Conservation (phyloP, 129 eudicot species). For the Pulicaria dysenterica region DNA sequence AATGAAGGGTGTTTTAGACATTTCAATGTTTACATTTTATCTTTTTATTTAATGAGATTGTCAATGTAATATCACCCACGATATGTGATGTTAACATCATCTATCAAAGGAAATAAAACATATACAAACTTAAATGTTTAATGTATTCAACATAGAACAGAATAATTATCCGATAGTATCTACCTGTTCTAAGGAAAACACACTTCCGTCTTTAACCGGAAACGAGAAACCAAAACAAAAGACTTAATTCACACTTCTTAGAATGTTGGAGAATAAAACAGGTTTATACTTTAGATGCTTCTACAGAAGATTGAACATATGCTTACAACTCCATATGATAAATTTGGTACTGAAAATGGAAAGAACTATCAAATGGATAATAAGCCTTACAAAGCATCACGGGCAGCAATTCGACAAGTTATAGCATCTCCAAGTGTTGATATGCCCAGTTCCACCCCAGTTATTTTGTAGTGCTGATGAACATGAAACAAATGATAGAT, state of each 20-base stretch:
- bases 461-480: conserved; percentile 76
- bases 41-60: too few relatives aligned
- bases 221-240: too few relatives aligned
- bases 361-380: not conserved
- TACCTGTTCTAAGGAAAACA: too few relatives aligned
- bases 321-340: not conserved
- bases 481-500: conserved; percentile 14
- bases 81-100: too few relatives aligned
- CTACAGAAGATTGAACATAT: conserved; percentile 5
- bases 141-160: too few relatives aligned
- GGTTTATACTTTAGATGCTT: conserved; percentile 13
- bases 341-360: not conserved
- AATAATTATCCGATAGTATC: too few relatives aligned
- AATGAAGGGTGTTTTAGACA: too few relatives aligned
- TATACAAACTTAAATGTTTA: too few relatives aligned
- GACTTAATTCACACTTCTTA: not conserved
- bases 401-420: conserved; percentile 88
- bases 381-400: conserved; percentile 69
- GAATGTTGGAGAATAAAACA: conserved; percentile 16
- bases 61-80: too few relatives aligned
- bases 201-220: too few relatives aligned
- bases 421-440: conserved; percentile 87
- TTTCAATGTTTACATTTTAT: too few relatives aligned
- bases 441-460: conserved; percentile 60
- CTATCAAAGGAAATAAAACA: too few relatives aligned